Conservation (phyloP, 139 green algal species). For the Tetratostichococcus sp. region DNA sequence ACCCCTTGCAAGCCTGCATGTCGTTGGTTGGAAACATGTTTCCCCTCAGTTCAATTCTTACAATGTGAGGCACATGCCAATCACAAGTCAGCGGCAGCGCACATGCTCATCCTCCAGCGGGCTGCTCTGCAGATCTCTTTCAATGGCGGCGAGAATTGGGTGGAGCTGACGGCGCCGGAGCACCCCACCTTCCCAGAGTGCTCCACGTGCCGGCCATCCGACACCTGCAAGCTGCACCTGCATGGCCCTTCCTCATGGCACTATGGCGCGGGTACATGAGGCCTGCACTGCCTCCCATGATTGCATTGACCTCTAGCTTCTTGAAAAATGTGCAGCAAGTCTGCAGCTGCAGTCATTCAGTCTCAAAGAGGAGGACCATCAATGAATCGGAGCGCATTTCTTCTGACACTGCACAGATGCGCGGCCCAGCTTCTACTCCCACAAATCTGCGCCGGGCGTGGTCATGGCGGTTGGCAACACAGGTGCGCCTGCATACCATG, state of each 20-base stretch:
- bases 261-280: constrained; percentile 14
- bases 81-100: no score
- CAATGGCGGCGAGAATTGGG: constrained; percentile 79
- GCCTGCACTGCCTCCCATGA: not conserved
- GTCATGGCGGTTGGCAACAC: constrained; percentile 85
- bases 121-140: constrained; percentile 56
- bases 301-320: no score
- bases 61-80: no score
- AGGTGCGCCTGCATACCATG: constrained; percentile 18
- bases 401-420: constrained; percentile 6
- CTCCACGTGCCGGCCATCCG: not conserved
- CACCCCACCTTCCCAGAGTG: constrained; percentile 1
- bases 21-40: no score
- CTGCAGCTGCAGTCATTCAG: no score
- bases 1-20: no score
- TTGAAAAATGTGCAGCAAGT: no score
- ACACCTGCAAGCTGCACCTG: constrained; percentile 72
- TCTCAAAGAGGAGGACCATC: no score
- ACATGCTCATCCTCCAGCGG: no score
- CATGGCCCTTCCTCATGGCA: constrained; percentile 73
- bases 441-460: constrained; percentile 74
- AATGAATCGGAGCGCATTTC: no score
- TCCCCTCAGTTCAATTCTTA: no score
- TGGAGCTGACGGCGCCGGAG: constrained; percentile 43
- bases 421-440: constrained; percentile 80